These are phyloP conservation scores for Sclerotiophoma versabilis DNA, from an alignment of 2,329 filamentous ascomycete species.

Conservation along the genomic window DNA sequence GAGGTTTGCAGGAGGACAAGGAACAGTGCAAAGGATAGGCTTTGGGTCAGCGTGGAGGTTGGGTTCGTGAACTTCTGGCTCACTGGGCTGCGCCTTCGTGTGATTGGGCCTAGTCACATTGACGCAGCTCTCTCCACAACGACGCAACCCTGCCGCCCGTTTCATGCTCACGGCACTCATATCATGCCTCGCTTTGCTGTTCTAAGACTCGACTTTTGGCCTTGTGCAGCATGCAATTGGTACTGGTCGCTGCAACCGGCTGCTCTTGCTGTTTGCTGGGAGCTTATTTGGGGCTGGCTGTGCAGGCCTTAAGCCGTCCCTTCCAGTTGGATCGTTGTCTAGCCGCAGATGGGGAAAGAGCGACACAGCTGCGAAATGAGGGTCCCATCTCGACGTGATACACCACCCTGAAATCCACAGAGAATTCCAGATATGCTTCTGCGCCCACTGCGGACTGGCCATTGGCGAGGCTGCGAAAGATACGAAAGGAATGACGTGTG, in stretches of 20 bases:
- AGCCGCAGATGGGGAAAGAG: constrained; percentile 16
- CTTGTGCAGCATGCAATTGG: constrained; percentile 7
- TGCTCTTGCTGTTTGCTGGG: constrained; percentile 7
- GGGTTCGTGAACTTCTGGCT: constrained; percentile 18
- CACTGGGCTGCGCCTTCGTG: constrained; percentile 16
- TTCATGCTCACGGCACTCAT: constrained; percentile 10
- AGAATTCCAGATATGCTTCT: not conserved
- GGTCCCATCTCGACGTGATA: constrained; percentile 4
- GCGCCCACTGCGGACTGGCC: not conserved
- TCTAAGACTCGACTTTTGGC: not conserved
- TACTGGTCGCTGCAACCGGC: not conserved
- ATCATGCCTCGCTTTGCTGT: constrained; percentile 1
- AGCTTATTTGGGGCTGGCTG: constrained; percentile 8
- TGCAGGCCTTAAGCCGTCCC: constrained; percentile 9
- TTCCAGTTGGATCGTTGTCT: constrained; percentile 6
- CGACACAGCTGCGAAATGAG: constrained; percentile 19
- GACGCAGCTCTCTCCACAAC: constrained; percentile 19
- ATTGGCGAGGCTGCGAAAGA: constrained; percentile 1
- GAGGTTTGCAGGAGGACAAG: not conserved
- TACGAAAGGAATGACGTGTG: constrained; percentile 9
- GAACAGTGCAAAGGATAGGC: constrained; percentile 15
- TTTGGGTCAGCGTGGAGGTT: constrained; percentile 19
- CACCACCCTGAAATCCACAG: constrained; percentile 4
- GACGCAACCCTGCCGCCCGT: constrained; percentile 16
- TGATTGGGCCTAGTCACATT: constrained; percentile 14